Evolutionary conservation across 306 rosid genomes (phyloP), one percentile per base, ranked within the genome.

Genomic region (Biancaea sappan): DNA sequence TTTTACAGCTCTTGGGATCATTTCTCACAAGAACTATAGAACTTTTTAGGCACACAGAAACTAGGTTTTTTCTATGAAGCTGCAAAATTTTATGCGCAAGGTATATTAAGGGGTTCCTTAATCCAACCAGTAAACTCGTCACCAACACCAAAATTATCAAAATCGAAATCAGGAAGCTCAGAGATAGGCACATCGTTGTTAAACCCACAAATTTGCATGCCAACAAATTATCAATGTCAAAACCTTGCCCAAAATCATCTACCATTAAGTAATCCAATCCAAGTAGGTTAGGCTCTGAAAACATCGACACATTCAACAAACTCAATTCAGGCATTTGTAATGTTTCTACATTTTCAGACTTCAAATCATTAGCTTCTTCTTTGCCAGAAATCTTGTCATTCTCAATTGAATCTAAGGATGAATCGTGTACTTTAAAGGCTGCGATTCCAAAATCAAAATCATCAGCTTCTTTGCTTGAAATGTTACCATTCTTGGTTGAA

Each of bases 161-260:
- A 91, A 74, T 94, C 94, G 4, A 52, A 85, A 77, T 87, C 87
- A 1, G 96, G 98, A 72, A 91, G 97, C n/a, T 75, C 77, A 48
- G 86, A n/a, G n/a, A n/a, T 86, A 8, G 88, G 81, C 18, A 50
- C 88, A 46, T 75, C 73, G 10, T 78, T 84, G 3, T 84, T 88
- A 4, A 90, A 61, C 4, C 90, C 97, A 54, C 35, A 46, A 12
- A 87, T 41, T 0, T 84, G 82, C 0, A 82, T n/a, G 37, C 83
- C 4, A 78, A 88, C 2, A 91, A 12, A 31, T 79, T 96, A 11
- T 79, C 66, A 9, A 32, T 28, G 3, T 32, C 78, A n/a, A 89
- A 76, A 1, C 71, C 66, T 18, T 54, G 77, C 2, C 79, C 92
- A 37, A 50, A 66, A 46, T 88, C 84, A 51, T 81, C 82, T 29